phyloP scores from a whole-genome alignment of 495 filamentous ascomycete species.

The Talaromyces adpressus region DNA sequence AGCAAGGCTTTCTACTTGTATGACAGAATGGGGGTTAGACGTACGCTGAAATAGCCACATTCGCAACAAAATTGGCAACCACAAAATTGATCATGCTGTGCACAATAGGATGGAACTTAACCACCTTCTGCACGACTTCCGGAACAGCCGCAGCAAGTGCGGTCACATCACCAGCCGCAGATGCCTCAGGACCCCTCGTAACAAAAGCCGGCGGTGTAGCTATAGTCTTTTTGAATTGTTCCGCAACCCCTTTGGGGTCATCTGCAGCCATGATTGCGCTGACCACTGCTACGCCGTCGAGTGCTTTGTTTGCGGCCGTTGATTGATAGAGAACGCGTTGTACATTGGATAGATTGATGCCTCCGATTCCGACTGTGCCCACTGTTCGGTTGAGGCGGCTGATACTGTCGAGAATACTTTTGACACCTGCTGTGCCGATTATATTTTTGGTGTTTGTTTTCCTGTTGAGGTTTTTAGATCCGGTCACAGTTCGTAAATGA shows the following conservation, averaged over 20 bases:
- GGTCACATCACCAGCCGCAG: conserved; percentile 25
- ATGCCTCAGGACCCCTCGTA: conserved; percentile 1
- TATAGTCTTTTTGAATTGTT: conserved; percentile 46
- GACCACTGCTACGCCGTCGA: conserved; percentile 83
- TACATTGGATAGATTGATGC: conserved; percentile 73
- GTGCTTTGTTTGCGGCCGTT: conserved; percentile 33
- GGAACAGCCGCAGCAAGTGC: conserved; percentile 41
- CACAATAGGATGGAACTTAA: conserved; percentile 60
- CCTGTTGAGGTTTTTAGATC: conserved; percentile 12
- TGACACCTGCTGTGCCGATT: conserved; percentile 73
- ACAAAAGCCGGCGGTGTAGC: conserved; percentile 42
- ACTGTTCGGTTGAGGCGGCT: conserved; percentile 35
- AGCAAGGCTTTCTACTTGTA: conserved; percentile 4
- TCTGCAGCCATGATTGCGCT: conserved; percentile 76
- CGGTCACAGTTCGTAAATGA: no score
- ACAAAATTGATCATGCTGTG: conserved; percentile 98
- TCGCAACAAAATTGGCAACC: conserved; percentile 89
- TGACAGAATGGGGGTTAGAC: background rate
- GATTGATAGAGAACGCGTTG: conserved; percentile 67
- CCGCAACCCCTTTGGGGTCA: conserved; percentile 54
- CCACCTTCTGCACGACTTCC: conserved; percentile 51
- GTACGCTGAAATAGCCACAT: conserved; percentile 71
- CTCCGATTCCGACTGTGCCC: conserved; percentile 74
- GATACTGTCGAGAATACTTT: conserved; percentile 58
- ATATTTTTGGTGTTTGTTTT: conserved; percentile 71